Evolutionary conservation across 2,329 filamentous ascomycete species (phyloP), one percentile per base, ranked within the genome.

Genomic region (Chaetomium sp.): DNA sequence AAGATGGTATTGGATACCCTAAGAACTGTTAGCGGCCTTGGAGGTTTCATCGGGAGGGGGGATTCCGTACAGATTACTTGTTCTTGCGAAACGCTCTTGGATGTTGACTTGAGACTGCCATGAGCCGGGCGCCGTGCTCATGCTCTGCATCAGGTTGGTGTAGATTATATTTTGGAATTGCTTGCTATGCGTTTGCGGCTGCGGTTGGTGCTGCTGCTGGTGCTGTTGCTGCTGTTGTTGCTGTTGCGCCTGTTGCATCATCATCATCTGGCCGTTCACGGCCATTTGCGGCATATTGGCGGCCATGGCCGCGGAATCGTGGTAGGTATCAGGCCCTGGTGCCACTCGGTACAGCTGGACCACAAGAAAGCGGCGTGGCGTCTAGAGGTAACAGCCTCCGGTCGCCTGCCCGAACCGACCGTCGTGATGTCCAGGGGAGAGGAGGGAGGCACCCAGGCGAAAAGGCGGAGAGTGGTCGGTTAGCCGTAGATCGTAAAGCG

Each of bases 241-340:
- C 21, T 80, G 79, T 67, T 79, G 74, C 49, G 74, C 72, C 54
- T 74, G 74, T 63, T 78, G 78, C 65, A 75, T 75, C 68, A 73
- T 77, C 70, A 78, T 77, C 74, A 81, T 77, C 75, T 82, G 77
- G 74, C 77, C 79, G 69, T 76, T 78, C 66, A 76, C 77, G 73
- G 77, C 79, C 82, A 86, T 85, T 72, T 84, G 83, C 75, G 82
- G 81, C 77, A 86, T 82, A 70, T 85, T 86, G 73, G 81, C 83
- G 78, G 84, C 84, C 84, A 87, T 87, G 76, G 81, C 82, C 79
- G 81, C 81, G 70, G 67, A 65, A 59, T 65, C 19, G 64, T 64
- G 60, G 64, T 56, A 56, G 27, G 53, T 61, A 51, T 47, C 38
- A 53, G 21, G n/a, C 31, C 2, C 29, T 9, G 27, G 23, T 54